Conservation (phyloP, 768 basidiomycete species). For the button mushroom (Agaricus bisporus) region DNA sequence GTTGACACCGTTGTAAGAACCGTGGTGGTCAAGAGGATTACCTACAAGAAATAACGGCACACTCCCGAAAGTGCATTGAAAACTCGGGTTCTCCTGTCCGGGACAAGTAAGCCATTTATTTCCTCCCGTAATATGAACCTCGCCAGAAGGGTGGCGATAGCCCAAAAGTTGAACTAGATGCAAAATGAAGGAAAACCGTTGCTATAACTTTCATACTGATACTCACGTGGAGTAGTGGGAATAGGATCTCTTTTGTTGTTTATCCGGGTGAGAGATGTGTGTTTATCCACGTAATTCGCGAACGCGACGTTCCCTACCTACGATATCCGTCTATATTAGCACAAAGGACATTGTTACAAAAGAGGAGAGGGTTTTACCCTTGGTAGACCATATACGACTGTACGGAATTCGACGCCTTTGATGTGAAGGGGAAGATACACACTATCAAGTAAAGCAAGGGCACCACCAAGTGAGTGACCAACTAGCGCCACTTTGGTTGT, state of each 20-base stretch:
- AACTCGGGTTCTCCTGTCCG: conserved; percentile 49
- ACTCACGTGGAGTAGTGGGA: conserved; percentile 34
- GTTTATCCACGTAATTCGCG: conserved; percentile 52
- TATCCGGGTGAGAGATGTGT: conserved; percentile 46
- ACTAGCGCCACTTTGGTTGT: conserved; percentile 36
- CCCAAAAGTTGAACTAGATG: conserved; percentile 30
- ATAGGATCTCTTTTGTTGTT: conserved; percentile 47
- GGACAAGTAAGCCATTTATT: conserved; percentile 52
- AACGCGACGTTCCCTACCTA: conserved; percentile 57
- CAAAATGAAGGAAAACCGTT: not conserved
- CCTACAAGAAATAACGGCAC: conserved; percentile 37
- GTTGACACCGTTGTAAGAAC: conserved; percentile 18
- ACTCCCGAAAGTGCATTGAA: conserved; percentile 36
- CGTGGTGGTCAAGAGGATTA: conserved; percentile 33
- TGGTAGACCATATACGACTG: conserved; percentile 37
- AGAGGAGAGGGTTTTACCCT: conserved; percentile 29
- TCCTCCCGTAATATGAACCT: conserved; percentile 44
- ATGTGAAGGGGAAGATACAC: conserved; percentile 50
- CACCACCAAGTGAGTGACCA: conserved; percentile 48
- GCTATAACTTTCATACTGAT: not conserved
- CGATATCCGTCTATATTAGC: not conserved
- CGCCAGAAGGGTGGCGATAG: conserved; percentile 41
- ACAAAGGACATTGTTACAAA: not conserved
- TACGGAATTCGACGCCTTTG: conserved; percentile 27
- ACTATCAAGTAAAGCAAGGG: conserved; percentile 47